Base-by-base conservation (phyloP, 2,329 filamentous ascomycete genomes). In the Colletotrichum chlorophyti region DNA sequence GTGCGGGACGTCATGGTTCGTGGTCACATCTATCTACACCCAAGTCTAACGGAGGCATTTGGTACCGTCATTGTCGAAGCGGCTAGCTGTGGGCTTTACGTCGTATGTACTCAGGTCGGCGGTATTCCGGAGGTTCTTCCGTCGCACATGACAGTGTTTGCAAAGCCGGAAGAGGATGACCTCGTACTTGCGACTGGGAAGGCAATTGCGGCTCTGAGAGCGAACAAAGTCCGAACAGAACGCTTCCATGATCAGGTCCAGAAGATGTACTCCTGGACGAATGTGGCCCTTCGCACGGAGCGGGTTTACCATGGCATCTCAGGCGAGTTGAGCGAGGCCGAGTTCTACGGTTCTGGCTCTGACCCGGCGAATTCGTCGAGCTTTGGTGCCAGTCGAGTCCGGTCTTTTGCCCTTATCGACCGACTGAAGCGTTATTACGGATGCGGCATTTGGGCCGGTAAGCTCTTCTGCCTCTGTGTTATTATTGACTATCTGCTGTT, bases 201-300 rank as follows among this genome's bases (percentile, higher is more conserved):
- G 64, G 95, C 96, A 15, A 98, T 99, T 61, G 89, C 88, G 0
- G 89, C 91, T 26, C 82, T 99, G 53, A 88, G 94, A 40, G 90
- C 89, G 6, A 94, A 93, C 65, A 91, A 89, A 66, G 90, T 99
- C 24, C 88, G 92, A 62, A 96, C 95, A 1, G 94, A 98, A 71
- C 86, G 89, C 37, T 99, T 99, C 70, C 95, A 99, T 71, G 94
- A 97, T 65, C 91, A 98, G 73, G 95, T 99, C 62, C 93, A 94
- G 74, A 91, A 91, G 78, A 98, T 98, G 95, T 99, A 99, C 76
- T 96, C 92, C 2, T 99, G 95, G 95, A 91, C 91, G 24, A 94
- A 99, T 71, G 94, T 99, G 24, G 95, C 95, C 12, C 85, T 90
- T 66, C 90, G 95, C 53, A 98, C 95, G 0, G 95, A 99, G 75